Base-by-base conservation (phyloP, 2,329 filamentous ascomycete genomes). In the Cercospora sp. region DNA sequence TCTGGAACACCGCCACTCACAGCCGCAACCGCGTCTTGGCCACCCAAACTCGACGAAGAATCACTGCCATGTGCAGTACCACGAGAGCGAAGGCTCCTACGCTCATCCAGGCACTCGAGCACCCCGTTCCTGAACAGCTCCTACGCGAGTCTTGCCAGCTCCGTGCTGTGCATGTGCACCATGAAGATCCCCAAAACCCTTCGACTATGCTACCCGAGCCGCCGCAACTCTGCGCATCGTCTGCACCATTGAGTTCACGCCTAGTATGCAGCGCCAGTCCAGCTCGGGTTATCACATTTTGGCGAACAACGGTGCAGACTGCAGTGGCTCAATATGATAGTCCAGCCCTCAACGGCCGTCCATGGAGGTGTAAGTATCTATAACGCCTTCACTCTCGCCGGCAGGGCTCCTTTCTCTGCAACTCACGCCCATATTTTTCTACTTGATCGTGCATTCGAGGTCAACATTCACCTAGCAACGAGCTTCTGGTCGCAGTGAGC, bases 191-290 rank as follows among this genome's bases (percentile, higher is more conserved):
- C 48, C 18, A 26, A 28, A 53, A 16, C 26, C 30, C 16, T 16
- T n/a, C 13, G 13, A 51, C 26, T 16, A 30, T 28, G 13, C 53
- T 18, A 30, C 55, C 55, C 55, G 55, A 33, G 55, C n/a, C 18
- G 28, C 28, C 30, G 28, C 30, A 36, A 59, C n/a, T 59, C 6
- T 10, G 23, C 16, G 31, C 55, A 12, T 18, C 18, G 55, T 36
- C 55, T 23, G 55, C 55, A 33, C 33, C 26, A 33, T 36, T 59
- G 55, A 59, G 28, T 59, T 59, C 31, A 33, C 26, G 26, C 20
- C 55, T 53, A 59, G 55, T 31, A 59, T 59, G 28, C 28, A 18
- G 31, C 55, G 55, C 55, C 55, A 59, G 55, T 59, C 55, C 31
- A 36, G 16, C 31, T 59, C 55, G 5, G 55, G 55, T 33, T 20